A percentile compares a stretch with the other conserved stretches of the same genome.
These are phyloP conservation scores for Cyberlindnera amylophila DNA, from an alignment of 805 yeast genomes.

Conservation along the genomic window DNA sequence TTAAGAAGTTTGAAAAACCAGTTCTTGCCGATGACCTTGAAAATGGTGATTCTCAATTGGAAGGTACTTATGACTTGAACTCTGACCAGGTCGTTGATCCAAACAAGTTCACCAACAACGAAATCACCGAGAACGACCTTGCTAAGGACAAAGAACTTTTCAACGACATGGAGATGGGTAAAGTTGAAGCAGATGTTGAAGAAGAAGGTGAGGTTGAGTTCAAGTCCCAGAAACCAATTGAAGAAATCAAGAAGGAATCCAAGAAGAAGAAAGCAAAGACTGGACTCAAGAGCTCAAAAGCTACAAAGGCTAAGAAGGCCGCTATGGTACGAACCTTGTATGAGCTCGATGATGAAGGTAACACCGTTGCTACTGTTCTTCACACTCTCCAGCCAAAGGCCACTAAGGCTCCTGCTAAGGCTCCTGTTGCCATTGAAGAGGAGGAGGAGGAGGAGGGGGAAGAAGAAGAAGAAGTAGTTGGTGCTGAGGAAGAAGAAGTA, in stretches of 20 bases:
- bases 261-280: slow-evolving; percentile 15
- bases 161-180: slow-evolving; percentile 22
- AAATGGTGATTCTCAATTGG: slow-evolving; percentile 14
- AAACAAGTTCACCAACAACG: slow-evolving; percentile 8
- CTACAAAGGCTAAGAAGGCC: slow-evolving; percentile 13
- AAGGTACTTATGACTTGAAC: slow-evolving; percentile 24
- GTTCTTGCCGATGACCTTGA: slow-evolving; percentile 12
- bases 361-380: slow-evolving; percentile 25
- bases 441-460: slow-evolving; percentile 27
- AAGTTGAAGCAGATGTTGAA: slow-evolving; percentile 25
- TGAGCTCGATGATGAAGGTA: slow-evolving; percentile 27
- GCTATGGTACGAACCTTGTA: slow-evolving; percentile 23
- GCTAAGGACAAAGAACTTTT: slow-evolving; percentile 24
- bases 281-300: not conserved
- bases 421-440: not conserved
- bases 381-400: slow-evolving; percentile 27
- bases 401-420: slow-evolving; percentile 36
- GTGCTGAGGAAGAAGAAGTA: not conserved
- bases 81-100: slow-evolving; percentile 24
- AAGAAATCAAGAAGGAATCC: slow-evolving; percentile 14
- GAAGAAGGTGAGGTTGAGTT: slow-evolving; percentile 28
- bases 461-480: slow-evolving; percentile 30
- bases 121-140: slow-evolving; percentile 12
- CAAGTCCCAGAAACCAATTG: slow-evolving; percentile 22
- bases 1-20: slow-evolving; percentile 18